A percentile compares a stretch with the other conserved stretches of the same genome.
These are phyloP conservation scores for Trichophaea hybrida DNA, from an alignment of 2,329 filamentous ascomycete species.

Conservation along the genomic window DNA sequence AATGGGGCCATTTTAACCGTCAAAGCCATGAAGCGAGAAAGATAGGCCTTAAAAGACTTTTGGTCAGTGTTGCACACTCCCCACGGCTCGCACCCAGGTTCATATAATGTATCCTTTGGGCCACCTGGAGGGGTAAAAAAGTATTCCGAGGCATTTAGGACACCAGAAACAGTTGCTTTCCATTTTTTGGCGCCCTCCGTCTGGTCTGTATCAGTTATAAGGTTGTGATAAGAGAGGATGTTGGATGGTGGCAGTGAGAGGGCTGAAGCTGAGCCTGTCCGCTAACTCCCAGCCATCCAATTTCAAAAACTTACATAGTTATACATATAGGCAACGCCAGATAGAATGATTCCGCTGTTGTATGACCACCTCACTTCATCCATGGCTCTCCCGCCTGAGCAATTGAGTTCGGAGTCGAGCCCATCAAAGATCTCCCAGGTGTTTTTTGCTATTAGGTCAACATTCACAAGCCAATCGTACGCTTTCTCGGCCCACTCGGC, in stretches of 20 bases:
- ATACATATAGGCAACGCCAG: constrained; percentile 54
- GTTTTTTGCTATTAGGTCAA: constrained; percentile 33
- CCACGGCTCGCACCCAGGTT: constrained; percentile 50
- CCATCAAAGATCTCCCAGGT: constrained; percentile 23
- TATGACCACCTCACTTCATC: constrained; percentile 53
- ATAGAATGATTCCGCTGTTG: constrained; percentile 47
- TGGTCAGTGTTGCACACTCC: constrained; percentile 46
- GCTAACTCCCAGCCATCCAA: background rate
- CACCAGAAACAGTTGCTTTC: constrained; percentile 41
- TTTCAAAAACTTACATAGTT: constrained; percentile 38
- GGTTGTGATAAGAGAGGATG: background rate
- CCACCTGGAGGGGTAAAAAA: constrained; percentile 34
- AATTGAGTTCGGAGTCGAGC: constrained; percentile 35
- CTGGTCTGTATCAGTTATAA: constrained; percentile 21
- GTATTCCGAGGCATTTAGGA: constrained; percentile 39
- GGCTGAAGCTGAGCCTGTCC: background rate
- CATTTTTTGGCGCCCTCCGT: constrained; percentile 41
- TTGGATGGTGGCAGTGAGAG: background rate
- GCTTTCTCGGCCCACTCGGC: constrained; percentile 45
- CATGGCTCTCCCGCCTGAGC: constrained; percentile 36
- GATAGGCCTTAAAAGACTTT: constrained; percentile 53
- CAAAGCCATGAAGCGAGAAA: constrained; percentile 50
- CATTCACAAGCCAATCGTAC: constrained; percentile 57
- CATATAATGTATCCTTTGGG: constrained; percentile 43
- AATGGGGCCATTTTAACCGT: constrained; percentile 48